These are phyloP conservation scores for Verbascum thapsus DNA, from an alignment of 257 asterid species.

Conservation along the genomic window DNA sequence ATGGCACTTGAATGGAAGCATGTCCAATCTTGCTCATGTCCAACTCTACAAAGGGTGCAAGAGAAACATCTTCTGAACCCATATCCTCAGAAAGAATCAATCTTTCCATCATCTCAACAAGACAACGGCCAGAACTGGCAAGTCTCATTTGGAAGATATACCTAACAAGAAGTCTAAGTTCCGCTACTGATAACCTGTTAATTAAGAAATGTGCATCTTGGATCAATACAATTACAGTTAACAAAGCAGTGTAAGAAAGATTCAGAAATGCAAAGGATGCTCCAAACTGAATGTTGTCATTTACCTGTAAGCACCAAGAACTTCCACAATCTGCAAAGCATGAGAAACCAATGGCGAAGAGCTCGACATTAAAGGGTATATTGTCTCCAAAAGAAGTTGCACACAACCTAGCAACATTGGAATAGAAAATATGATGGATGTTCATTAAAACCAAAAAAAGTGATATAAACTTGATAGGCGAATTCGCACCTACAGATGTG, in stretches of 20 bases:
- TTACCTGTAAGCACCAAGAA: slow-evolving; percentile 97
- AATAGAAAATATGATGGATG: slow-evolving; percentile 27
- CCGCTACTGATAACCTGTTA: slow-evolving; percentile 82
- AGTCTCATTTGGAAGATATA: slow-evolving; percentile 81
- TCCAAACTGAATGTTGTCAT: slow-evolving; percentile 23
- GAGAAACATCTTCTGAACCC: slow-evolving; percentile 84
- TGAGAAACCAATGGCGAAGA: slow-evolving; percentile 77
- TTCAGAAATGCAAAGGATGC: slow-evolving; percentile 18
- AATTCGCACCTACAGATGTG: slow-evolving; percentile 86
- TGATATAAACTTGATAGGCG: slow-evolving; percentile 22
- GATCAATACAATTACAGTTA: slow-evolving; percentile 24
- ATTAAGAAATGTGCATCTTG: slow-evolving; percentile 28
- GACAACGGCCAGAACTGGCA: slow-evolving; percentile 68
- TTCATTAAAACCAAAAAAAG: slow-evolving; percentile 20
- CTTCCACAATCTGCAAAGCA: slow-evolving; percentile 84
- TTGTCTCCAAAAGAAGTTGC: slow-evolving; percentile 92
- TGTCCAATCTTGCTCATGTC: slow-evolving; percentile 94
- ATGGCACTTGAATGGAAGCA: slow-evolving; percentile 96
- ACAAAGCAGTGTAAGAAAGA: slow-evolving; percentile 22
- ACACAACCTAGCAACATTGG: slow-evolving; percentile 70
- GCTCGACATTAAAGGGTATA: slow-evolving; percentile 85
- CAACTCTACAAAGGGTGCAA: slow-evolving; percentile 95
- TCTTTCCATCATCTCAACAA: slow-evolving; percentile 91
- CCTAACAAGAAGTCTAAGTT: slow-evolving; percentile 84
- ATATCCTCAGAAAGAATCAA: slow-evolving; percentile 70